phyloP scores from a whole-genome alignment of 768 basidiomycete genomes.

The Trametopsis cervina region DNA sequence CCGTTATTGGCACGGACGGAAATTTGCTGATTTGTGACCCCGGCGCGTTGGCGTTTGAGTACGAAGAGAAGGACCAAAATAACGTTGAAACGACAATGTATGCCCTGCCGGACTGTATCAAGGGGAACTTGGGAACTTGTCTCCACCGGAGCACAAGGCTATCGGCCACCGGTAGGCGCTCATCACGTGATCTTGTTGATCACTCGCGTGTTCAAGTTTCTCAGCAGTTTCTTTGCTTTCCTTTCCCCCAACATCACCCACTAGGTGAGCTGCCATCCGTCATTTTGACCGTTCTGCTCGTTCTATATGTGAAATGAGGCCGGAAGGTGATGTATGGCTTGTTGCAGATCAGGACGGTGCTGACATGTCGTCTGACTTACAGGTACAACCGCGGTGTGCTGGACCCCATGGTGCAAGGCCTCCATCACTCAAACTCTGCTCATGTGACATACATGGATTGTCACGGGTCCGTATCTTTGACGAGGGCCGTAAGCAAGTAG shows the following conservation, averaged over 20 bases:
- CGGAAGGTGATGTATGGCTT: conserved; percentile 17
- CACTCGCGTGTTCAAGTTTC: no score
- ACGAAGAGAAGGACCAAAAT: conserved; percentile 24
- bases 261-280: conserved; percentile 10
- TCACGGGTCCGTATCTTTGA: conserved; percentile 92
- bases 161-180: no score
- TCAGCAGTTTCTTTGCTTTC: no score
- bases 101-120: conserved; percentile 41
- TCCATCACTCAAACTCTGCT: background rate
- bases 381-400: conserved; percentile 98
- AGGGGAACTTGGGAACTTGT: background rate
- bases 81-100: conserved; percentile 40
- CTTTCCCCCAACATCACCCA: conserved; percentile 6
- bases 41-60: conserved; percentile 26
- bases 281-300: conserved; percentile 4
- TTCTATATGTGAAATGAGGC: conserved; percentile 4
- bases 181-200: no score
- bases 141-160: conserved; percentile 16
- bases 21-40: conserved; percentile 51
- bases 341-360: conserved; percentile 16
- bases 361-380: conserved; percentile 6
- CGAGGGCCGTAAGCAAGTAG: conserved; percentile 97
- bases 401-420: conserved; percentile 68
- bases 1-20: conserved; percentile 48
- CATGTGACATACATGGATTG: background rate